Evolutionary conservation across 2,329 filamentous ascomycete genomes (phyloP).

Genomic region (Fusarium oxysporum): DNA sequence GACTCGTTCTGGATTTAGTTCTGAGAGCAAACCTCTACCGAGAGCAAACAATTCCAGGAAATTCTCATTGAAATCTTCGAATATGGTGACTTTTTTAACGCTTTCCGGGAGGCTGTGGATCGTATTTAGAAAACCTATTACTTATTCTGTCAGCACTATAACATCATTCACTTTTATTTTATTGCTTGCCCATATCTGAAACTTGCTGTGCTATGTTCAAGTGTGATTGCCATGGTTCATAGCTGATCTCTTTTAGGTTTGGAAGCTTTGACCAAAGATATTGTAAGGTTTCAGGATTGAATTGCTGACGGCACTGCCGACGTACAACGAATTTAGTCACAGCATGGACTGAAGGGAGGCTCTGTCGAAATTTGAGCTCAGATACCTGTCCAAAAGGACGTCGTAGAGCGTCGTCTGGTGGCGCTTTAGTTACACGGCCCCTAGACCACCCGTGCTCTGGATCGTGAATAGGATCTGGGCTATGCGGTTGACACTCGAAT

Average conservation of each 20-base stretch:
- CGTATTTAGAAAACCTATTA: rapidly evolving
- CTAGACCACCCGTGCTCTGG: conserved; percentile 12
- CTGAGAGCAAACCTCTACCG: rapidly evolving
- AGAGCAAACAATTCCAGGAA: conserved; percentile 8
- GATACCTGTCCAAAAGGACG: background rate
- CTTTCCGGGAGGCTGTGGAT: background rate
- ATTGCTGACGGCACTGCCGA: conserved; percentile 21
- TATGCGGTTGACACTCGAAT: background rate
- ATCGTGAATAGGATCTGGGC: background rate
- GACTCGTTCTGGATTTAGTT: background rate
- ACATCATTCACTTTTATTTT: rapidly evolving
- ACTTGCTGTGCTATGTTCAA: rapidly evolving
- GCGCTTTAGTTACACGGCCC: background rate
- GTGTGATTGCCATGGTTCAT: conserved; percentile 18
- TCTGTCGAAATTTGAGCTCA: background rate
- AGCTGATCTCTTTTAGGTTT: background rate
- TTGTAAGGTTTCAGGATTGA: background rate
- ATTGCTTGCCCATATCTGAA: background rate
- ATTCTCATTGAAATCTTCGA: conserved; percentile 34
- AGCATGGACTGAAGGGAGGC: background rate
- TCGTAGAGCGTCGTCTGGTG: conserved; percentile 3
- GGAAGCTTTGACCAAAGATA: conserved; percentile 14
- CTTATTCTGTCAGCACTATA: background rate
- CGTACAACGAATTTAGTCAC: conserved; percentile 23
- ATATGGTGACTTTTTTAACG: conserved; percentile 41